Evolutionary conservation across 805 yeast genomes (phyloP).

Genomic region (Candida andamanensis): DNA sequence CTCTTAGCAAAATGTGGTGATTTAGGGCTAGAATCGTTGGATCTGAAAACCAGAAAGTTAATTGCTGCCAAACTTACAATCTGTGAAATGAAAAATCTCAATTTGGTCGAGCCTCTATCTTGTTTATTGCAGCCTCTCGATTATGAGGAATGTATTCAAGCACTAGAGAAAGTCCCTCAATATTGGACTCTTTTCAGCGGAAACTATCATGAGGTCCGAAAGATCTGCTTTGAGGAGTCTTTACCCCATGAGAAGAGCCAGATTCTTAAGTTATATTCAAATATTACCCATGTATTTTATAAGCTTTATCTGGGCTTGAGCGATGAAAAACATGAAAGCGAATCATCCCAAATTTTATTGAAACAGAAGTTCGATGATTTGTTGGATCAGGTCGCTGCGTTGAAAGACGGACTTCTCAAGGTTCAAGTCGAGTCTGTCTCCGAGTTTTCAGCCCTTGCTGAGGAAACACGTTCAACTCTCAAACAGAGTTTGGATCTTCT

Average conservation of each 20-base stretch:
- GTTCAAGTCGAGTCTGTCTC: background rate
- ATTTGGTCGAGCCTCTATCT: conserved; percentile 27
- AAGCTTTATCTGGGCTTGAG: conserved; percentile 4
- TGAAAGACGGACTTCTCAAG: background rate
- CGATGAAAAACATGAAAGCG: conserved; percentile 5
- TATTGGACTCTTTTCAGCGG: conserved; percentile 77
- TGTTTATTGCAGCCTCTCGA: conserved; percentile 16
- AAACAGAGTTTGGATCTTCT: background rate
- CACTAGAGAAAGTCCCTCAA: conserved; percentile 43
- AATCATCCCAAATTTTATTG: too few relatives aligned
- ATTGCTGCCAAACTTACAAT: conserved; percentile 46
- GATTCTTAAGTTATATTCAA: conserved; percentile 40
- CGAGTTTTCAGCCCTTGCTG: too few relatives aligned
- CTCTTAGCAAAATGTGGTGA: conserved; percentile 38
- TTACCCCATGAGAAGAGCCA: conserved; percentile 50
- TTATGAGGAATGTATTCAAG: conserved; percentile 32
- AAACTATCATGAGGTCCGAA: conserved; percentile 49
- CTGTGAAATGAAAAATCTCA: conserved; percentile 51
- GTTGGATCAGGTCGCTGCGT: background rate
- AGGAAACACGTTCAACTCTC: too few relatives aligned
- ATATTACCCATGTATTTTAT: conserved; percentile 33
- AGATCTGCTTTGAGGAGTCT: conserved; percentile 49
- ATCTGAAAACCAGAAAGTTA: conserved; percentile 25
- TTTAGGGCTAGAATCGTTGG: conserved; percentile 35
- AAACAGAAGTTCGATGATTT: conserved; percentile 12